These are phyloP conservation scores for Cytospora mali DNA, from an alignment of 2,329 filamentous ascomycete species.

Conservation along the genomic window DNA sequence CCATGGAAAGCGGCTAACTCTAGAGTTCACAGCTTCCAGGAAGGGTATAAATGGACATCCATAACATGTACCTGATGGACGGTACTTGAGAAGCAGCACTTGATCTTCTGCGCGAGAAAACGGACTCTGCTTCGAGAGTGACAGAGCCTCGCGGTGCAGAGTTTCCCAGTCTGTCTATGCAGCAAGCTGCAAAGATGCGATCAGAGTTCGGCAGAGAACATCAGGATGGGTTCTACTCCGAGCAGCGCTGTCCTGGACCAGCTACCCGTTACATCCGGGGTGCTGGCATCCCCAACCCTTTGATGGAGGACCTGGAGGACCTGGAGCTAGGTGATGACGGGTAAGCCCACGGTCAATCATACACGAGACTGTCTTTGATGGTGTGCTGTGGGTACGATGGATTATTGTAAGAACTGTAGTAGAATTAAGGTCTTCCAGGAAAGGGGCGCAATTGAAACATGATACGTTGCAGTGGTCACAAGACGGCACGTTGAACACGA, in stretches of 20 bases:
- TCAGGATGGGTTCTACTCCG: background rate
- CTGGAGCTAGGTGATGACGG: no score
- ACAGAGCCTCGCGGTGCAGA: background rate
- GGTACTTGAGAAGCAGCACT: background rate
- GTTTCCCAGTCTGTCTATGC: rapidly evolving
- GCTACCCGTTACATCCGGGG: slow-evolving; percentile 1
- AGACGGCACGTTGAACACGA: background rate
- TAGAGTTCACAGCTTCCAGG: background rate
- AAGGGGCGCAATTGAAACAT: background rate
- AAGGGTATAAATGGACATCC: background rate
- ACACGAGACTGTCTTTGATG: background rate
- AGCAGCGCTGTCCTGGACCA: background rate
- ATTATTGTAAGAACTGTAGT: no score
- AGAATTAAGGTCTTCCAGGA: background rate
- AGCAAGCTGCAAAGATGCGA: background rate
- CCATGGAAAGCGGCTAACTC: background rate
- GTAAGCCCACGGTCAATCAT: background rate
- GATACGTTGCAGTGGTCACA: background rate
- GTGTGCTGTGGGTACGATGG: no score
- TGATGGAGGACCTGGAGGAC: background rate
- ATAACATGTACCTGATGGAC: background rate
- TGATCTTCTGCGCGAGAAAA: background rate
- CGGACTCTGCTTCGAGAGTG: background rate
- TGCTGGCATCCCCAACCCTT: background rate
- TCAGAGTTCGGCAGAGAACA: background rate